Evolutionary conservation across 164 flowering plant genomes (phyloP).

Genomic region (Cinnamomum chago): DNA sequence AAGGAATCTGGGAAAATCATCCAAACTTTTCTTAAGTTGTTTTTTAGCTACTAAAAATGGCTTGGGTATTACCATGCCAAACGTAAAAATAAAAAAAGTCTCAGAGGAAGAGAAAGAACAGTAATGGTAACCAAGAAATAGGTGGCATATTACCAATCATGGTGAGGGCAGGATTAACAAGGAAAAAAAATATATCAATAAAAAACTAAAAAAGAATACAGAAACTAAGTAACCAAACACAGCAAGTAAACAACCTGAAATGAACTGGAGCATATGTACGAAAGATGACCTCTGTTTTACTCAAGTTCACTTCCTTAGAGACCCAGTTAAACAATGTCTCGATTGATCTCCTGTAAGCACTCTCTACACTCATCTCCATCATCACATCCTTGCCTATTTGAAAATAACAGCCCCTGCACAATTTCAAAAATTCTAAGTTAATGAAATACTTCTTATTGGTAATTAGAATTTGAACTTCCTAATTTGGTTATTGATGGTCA

Average conservation of each 20-base stretch:
- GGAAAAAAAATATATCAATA: background rate
- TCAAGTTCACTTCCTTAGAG: constrained; percentile 46
- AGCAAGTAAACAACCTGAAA: constrained; percentile 61
- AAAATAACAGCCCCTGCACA: constrained; percentile 86
- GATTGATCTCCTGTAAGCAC: constrained; percentile 58
- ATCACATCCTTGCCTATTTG: constrained; percentile 66
- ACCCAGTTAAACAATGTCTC: constrained; percentile 71
- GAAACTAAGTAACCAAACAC: background rate
- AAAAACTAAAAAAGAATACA: background rate
- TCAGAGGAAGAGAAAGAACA: too few species aligned
- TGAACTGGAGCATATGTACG: constrained; percentile 88
- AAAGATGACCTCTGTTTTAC: constrained; percentile 73
- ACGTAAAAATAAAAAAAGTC: too few species aligned
- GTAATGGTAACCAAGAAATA: too few species aligned
- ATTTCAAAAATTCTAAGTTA: background rate
- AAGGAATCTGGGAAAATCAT: too few species aligned
- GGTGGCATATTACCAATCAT: background rate
- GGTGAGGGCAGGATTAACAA: background rate
- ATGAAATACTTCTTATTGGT: background rate
- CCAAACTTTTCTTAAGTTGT: too few species aligned
- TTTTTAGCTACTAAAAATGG: too few species aligned
- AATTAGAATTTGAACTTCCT: too few species aligned
- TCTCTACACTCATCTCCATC: constrained; percentile 57
- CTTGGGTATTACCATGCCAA: too few species aligned
- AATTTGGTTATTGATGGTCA: too few species aligned